phyloP scores from a whole-genome alignment of 2,329 filamentous ascomycete species.

The Aureobasidium uvarum region DNA sequence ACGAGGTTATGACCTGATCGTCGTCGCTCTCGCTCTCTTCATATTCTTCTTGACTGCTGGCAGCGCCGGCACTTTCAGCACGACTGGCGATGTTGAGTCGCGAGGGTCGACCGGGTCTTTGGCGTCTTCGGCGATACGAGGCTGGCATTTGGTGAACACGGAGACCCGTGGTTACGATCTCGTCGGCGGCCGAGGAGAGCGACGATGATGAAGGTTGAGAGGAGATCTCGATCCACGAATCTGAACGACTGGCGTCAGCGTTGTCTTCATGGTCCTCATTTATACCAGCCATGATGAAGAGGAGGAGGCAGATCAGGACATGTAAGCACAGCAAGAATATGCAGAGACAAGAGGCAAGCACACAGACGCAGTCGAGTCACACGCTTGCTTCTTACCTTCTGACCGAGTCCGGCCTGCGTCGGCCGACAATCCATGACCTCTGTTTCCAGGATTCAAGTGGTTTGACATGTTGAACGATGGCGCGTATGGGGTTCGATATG shows the following conservation, averaged over 20 bases:
- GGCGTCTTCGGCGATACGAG: slow-evolving; percentile 55
- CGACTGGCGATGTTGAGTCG: slow-evolving; percentile 45
- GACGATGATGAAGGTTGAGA: slow-evolving; percentile 94
- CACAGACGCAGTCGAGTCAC: slow-evolving; percentile 1
- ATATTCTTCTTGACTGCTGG: slow-evolving; percentile 88
- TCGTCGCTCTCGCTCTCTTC: slow-evolving; percentile 91
- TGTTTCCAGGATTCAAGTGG: slow-evolving; percentile 1
- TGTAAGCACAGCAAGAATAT: not conserved
- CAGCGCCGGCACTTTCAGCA: slow-evolving; percentile 47
- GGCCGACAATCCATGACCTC: not conserved
- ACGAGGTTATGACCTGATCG: slow-evolving; percentile 66
- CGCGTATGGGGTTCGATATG: slow-evolving; percentile 2
- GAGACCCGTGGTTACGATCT: slow-evolving; percentile 87
- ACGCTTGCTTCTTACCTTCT: slow-evolving; percentile 27
- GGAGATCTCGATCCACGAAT: slow-evolving; percentile 94
- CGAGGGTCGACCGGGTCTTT: slow-evolving; percentile 44
- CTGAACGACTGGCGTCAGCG: slow-evolving; percentile 48
- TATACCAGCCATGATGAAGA: slow-evolving; percentile 2
- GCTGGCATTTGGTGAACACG: slow-evolving; percentile 67
- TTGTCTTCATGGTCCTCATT: not conserved
- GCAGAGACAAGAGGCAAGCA: slow-evolving; percentile 3
- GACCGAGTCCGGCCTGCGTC: slow-evolving; percentile 26
- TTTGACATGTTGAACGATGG: slow-evolving; percentile 10
- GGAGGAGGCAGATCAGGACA: not conserved
- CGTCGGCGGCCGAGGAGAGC: slow-evolving; percentile 76